Evolutionary conservation across 176 grass and related monocot genomes (phyloP).

Genomic region (Saccharum officinarum): DNA sequence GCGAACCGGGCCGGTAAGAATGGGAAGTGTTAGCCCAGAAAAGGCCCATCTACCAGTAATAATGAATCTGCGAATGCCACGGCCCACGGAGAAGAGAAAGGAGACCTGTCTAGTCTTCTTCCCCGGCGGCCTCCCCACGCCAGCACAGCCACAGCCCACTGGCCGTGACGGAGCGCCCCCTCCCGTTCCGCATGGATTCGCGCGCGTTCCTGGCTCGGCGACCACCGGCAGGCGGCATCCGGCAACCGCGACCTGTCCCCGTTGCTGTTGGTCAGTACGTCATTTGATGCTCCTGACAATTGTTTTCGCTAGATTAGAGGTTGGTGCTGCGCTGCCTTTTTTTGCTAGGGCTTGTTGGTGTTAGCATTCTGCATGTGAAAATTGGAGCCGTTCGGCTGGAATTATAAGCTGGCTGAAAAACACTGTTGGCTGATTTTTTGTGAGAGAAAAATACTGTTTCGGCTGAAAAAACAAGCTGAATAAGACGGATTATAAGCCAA

Average conservation of each 20-base stretch:
- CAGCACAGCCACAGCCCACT: not conserved
- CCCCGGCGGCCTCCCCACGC: not conserved
- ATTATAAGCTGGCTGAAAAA: too few species aligned
- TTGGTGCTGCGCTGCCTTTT: not conserved
- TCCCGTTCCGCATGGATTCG: not conserved
- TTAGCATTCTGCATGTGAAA: not conserved
- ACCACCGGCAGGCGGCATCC: not conserved
- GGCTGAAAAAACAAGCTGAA: too few species aligned
- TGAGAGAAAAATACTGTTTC: too few species aligned
- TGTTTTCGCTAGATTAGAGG: not conserved
- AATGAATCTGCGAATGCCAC: not conserved
- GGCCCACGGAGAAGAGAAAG: not conserved
- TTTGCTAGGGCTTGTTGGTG: not conserved
- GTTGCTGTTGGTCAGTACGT: not conserved
- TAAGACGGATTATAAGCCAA: too few species aligned
- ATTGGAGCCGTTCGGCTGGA: too few species aligned
- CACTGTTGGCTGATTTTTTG: too few species aligned
- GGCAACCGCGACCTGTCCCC: not conserved
- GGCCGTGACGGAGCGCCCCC: not conserved
- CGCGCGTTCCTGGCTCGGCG: not conserved
- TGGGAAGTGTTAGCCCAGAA: not conserved
- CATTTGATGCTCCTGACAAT: not conserved
- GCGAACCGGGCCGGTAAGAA: not conserved
- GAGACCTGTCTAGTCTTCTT: not conserved
- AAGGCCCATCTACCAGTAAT: not conserved